Evolutionary conservation across 768 basidiomycete species (phyloP).

Genomic region (Tulasnella sp.): DNA sequence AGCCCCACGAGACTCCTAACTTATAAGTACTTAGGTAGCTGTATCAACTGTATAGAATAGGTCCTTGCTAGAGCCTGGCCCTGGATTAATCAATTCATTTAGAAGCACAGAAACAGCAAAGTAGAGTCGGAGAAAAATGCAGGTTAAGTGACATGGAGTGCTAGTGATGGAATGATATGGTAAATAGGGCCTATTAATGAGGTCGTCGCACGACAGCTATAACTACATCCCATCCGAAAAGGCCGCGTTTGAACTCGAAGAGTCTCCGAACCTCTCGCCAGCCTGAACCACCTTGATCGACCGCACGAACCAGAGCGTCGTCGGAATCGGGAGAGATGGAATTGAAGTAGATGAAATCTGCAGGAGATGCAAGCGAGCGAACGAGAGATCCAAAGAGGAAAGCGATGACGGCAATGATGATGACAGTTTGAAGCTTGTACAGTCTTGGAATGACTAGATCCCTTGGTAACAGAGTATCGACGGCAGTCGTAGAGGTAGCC

Average conservation of each 20-base stretch:
- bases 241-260: slow-evolving; percentile 70
- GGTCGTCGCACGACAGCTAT: slow-evolving; percentile 70
- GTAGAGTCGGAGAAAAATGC: not conserved
- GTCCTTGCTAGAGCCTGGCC: not conserved
- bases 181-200: not conserved
- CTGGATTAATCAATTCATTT: not conserved
- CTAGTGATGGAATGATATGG: not conserved
- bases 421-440: slow-evolving; percentile 48
- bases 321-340: slow-evolving; percentile 31
- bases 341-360: slow-evolving; percentile 75
- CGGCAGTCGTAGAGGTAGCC: slow-evolving; percentile 9
- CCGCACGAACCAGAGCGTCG: slow-evolving; percentile 34
- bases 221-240: slow-evolving; percentile 83
- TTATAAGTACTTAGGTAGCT: not conserved
- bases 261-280: slow-evolving; percentile 84
- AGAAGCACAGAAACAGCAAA: not conserved
- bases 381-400: slow-evolving; percentile 88
- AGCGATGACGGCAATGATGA: slow-evolving; percentile 75
- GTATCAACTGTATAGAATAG: not conserved
- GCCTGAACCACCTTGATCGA: slow-evolving; percentile 39
- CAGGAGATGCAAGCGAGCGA: slow-evolving; percentile 79
- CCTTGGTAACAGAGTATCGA: not conserved
- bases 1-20: not conserved
- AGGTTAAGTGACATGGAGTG: not conserved
- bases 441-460: slow-evolving; percentile 15